A percentile compares a stretch with the other conserved stretches of the same genome.
phyloP scores from a whole-genome alignment of 2,329 filamentous ascomycete genomes.

The Seiridium cupressi region DNA sequence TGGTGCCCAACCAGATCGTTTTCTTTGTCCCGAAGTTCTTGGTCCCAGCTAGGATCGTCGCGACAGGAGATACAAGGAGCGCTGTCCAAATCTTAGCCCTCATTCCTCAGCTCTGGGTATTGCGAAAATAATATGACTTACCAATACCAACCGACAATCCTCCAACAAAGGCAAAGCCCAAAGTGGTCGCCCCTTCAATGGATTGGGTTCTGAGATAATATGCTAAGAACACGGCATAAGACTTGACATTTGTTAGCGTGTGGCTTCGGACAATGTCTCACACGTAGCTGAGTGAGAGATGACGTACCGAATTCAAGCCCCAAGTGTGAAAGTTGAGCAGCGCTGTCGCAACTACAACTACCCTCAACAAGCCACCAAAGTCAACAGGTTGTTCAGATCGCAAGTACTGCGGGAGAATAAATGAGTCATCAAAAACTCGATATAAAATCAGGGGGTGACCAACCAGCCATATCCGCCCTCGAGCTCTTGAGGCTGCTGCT shows the following conservation, averaged over 20 bases:
- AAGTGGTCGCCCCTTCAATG: slow-evolving; percentile 61
- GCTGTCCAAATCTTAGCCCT: slow-evolving; percentile 34
- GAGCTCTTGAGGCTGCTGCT: slow-evolving; percentile 20
- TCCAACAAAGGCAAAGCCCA: slow-evolving; percentile 78
- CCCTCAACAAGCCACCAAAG: slow-evolving; percentile 27
- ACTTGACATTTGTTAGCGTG: slow-evolving; percentile 27
- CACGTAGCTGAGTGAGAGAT: not conserved
- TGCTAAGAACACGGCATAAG: slow-evolving; percentile 57
- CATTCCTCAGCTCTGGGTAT: not conserved
- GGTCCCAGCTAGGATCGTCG: slow-evolving; percentile 49
- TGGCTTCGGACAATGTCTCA: not conserved
- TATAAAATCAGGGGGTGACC: slow-evolving; percentile 12
- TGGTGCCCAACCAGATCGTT: slow-evolving; percentile 63
- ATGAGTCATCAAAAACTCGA: not conserved
- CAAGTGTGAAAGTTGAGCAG: slow-evolving; percentile 70
- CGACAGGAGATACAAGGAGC: slow-evolving; percentile 66
- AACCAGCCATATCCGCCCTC: slow-evolving; percentile 63
- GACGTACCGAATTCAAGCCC: slow-evolving; percentile 65
- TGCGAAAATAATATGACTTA: slow-evolving; percentile 16
- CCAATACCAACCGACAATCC: slow-evolving; percentile 62
- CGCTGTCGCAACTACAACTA: slow-evolving; percentile 52
- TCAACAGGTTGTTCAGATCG: not conserved
- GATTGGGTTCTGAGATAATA: slow-evolving; percentile 55
- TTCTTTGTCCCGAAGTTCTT: slow-evolving; percentile 63
- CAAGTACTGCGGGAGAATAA: not conserved